Evolutionary conservation across 768 basidiomycete species (phyloP).

Genomic region (Amanita subjunquillea): DNA sequence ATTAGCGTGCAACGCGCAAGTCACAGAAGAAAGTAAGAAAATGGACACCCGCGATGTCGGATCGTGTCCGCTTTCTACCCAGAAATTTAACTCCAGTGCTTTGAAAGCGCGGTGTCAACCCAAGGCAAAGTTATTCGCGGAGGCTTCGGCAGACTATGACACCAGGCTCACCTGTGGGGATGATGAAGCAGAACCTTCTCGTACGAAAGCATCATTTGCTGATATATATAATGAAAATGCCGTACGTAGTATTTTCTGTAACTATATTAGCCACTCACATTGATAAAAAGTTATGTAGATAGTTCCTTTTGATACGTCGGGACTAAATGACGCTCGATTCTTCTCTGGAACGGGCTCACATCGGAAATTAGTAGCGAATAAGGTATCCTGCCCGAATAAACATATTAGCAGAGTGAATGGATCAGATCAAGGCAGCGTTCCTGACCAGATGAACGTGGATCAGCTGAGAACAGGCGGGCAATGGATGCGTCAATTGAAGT

Average conservation of each 20-base stretch:
- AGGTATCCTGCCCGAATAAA: neutral
- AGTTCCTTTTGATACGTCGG: neutral
- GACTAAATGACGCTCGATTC: neutral
- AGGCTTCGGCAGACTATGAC: neutral
- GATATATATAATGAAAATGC: neutral
- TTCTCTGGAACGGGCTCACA: neutral
- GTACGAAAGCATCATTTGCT: neutral
- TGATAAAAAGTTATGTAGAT: neutral
- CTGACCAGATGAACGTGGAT: slow-evolving; percentile 10
- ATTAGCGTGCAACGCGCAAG: slow-evolving; percentile 14
- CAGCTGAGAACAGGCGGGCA: slow-evolving; percentile 22
- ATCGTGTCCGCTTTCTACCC: slow-evolving; percentile 19
- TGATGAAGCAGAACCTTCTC: neutral
- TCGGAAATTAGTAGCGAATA: neutral
- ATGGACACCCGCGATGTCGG: neutral
- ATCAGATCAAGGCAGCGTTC: slow-evolving; percentile 8
- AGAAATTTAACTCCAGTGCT: slow-evolving; percentile 30
- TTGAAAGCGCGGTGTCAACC: slow-evolving; percentile 16
- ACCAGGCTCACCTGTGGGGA: neutral
- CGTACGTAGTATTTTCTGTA: neutral
- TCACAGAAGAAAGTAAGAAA: slow-evolving; percentile 2
- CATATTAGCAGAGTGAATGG: neutral
- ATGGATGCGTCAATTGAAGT: slow-evolving; percentile 32
- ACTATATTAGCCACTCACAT: neutral
- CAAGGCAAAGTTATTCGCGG: neutral